Evolutionary conservation across 805 yeast species (phyloP).

Genomic region (Zygotorulaspora sp.): DNA sequence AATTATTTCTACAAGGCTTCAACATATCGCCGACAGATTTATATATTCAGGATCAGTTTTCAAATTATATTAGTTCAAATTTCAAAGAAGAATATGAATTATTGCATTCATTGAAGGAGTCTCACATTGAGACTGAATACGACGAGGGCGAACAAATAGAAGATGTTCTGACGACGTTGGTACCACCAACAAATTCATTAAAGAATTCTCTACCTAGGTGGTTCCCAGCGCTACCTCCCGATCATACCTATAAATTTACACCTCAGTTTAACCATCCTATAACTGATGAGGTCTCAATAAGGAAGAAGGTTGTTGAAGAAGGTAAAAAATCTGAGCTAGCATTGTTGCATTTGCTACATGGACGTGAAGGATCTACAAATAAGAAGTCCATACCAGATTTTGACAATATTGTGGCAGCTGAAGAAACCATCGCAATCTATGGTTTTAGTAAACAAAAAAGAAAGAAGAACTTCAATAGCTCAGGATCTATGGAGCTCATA

Average conservation of each 20-base stretch:
- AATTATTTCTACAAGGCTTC: constrained; percentile 42
- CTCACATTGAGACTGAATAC: constrained; percentile 11
- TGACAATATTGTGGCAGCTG: constrained; percentile 13
- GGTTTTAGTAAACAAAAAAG: constrained; percentile 7
- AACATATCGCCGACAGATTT: constrained; percentile 40
- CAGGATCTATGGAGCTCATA: constrained; percentile 8
- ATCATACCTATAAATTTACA: constrained; percentile 81
- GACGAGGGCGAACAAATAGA: constrained; percentile 15
- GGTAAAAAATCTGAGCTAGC: constrained; percentile 79
- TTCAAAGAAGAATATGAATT: constrained; percentile 14
- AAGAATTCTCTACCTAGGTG: constrained; percentile 58
- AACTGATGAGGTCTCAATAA: constrained; percentile 64
- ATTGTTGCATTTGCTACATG: constrained; percentile 36
- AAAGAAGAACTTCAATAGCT: constrained; percentile 2
- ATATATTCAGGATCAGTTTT: constrained; percentile 34
- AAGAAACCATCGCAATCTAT: constrained; percentile 16
- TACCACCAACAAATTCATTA: constrained; percentile 45
- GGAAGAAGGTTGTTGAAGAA: constrained; percentile 73
- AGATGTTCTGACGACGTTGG: constrained; percentile 43
- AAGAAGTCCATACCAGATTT: constrained; percentile 6
- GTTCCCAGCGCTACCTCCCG: constrained; percentile 90
- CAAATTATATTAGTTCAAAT: constrained; percentile 21
- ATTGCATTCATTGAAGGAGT: constrained; percentile 15
- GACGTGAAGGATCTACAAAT: background rate
- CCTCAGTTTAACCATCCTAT: constrained; percentile 59